phyloP scores from a whole-genome alignment of 768 basidiomycete species.

The Lactifluus hygrophoroides region DNA sequence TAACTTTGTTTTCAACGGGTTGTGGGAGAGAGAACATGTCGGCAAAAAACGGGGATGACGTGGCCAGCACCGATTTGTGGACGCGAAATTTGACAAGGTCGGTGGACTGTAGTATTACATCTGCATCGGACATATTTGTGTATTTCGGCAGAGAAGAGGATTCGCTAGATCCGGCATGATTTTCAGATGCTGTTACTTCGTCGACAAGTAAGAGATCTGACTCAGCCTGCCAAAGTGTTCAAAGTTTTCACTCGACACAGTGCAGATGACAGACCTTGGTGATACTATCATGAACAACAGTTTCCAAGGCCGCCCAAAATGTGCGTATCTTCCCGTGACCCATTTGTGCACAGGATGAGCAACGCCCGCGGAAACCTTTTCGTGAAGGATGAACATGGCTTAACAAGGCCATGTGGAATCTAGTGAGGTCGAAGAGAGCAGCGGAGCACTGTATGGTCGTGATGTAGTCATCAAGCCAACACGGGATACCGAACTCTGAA shows the following conservation, averaged over 20 bases:
- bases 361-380: too few species aligned
- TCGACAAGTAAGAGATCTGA: background rate
- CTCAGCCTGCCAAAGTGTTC: background rate
- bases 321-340: too few species aligned
- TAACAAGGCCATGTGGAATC: background rate
- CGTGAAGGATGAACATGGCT: background rate
- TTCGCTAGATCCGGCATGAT: background rate
- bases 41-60: background rate
- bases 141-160: too few species aligned
- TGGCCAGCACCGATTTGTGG: background rate
- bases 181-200: background rate
- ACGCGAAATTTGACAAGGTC: background rate
- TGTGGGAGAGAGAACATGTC: background rate
- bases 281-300: too few species aligned
- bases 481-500: background rate
- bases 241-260: too few species aligned
- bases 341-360: too few species aligned
- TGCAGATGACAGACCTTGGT: too few species aligned
- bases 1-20: background rate
- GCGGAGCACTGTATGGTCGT: fast-evolving
- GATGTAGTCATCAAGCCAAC: background rate
- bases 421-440: background rate
- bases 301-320: too few species aligned
- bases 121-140: background rate
- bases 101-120: background rate